phyloP scores from a whole-genome alignment of 2,329 filamentous ascomycete genomes.

The Capronia coronata region DNA sequence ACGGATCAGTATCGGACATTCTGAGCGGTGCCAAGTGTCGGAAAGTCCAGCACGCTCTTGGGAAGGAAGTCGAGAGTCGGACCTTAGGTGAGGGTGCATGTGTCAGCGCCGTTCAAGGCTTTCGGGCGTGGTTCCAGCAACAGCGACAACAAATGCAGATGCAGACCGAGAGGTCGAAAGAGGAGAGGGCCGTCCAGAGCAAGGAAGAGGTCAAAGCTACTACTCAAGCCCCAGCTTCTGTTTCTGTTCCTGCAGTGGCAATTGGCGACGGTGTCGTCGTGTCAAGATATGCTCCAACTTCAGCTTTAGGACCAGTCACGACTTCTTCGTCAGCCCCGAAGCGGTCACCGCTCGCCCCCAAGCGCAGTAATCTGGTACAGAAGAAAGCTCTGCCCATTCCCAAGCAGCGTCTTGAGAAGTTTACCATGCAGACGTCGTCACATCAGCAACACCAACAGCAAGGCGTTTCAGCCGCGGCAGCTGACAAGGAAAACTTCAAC shows the following conservation, averaged over 20 bases:
- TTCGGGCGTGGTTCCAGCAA: conserved; percentile 24
- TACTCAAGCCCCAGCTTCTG: background rate
- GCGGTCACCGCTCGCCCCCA: conserved; percentile 26
- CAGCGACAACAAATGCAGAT: background rate
- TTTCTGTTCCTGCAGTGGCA: background rate
- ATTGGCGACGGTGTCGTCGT: too few relatives aligned
- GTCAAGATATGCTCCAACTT: background rate
- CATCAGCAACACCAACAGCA: background rate
- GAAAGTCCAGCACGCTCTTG: conserved; percentile 27
- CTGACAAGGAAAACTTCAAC: conserved; percentile 25
- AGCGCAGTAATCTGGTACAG: conserved; percentile 20
- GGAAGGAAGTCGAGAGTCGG: conserved; percentile 26
- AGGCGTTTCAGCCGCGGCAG: background rate
- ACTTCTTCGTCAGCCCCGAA: background rate
- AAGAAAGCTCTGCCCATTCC: conserved; percentile 26
- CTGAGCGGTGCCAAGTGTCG: conserved; percentile 21
- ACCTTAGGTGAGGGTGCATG: conserved; percentile 25
- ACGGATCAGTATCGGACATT: conserved; percentile 15
- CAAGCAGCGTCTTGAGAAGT: conserved; percentile 23
- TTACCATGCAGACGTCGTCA: background rate
- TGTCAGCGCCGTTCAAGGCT: conserved; percentile 25
- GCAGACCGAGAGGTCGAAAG: conserved; percentile 16
- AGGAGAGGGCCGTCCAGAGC: conserved; percentile 6
- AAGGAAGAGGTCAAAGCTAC: background rate
- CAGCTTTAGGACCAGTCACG: background rate